These are phyloP conservation scores for Cephaloascus fragrans DNA, from an alignment of 805 yeast genomes.

Conservation along the genomic window DNA sequence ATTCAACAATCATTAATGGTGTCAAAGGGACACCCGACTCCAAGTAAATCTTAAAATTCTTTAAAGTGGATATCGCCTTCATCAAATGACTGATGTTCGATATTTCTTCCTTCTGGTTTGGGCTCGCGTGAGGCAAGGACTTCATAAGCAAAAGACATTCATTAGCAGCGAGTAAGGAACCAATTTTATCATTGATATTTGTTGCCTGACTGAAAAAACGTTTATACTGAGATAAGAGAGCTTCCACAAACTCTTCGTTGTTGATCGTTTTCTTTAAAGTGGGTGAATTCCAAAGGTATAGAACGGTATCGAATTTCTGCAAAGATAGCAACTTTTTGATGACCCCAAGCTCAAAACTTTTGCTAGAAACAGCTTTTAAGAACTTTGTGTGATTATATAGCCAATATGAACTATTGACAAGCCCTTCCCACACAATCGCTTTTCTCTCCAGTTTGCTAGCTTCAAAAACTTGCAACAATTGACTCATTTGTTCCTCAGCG, in stretches of 20 bases:
- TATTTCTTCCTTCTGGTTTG: background rate
- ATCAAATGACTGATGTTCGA: background rate
- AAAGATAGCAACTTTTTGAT: background rate
- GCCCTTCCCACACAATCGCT: background rate
- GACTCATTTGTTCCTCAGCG: no score
- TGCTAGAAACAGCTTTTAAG: background rate
- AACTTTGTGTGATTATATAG: background rate
- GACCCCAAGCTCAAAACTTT: background rate
- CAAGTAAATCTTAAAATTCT: conserved; percentile 8
- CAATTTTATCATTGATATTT: background rate
- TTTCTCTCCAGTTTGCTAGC: background rate
- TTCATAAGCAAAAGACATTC: no score
- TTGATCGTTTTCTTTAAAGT: background rate
- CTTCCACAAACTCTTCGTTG: background rate
- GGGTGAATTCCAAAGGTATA: background rate
- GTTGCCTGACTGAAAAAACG: background rate
- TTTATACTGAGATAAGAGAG: background rate
- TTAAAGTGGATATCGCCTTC: background rate
- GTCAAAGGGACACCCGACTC: conserved; percentile 23
- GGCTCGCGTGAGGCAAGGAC: background rate
- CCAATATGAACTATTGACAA: background rate
- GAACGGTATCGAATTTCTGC: background rate
- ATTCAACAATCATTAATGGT: conserved; percentile 25
- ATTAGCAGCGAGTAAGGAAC: background rate
- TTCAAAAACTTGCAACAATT: no score